Percentiles rank a stretch among this genome's conserved stretches.
Evolutionary conservation across 257 asterid species (phyloP).

Genomic region (Penstemon eatonii): DNA sequence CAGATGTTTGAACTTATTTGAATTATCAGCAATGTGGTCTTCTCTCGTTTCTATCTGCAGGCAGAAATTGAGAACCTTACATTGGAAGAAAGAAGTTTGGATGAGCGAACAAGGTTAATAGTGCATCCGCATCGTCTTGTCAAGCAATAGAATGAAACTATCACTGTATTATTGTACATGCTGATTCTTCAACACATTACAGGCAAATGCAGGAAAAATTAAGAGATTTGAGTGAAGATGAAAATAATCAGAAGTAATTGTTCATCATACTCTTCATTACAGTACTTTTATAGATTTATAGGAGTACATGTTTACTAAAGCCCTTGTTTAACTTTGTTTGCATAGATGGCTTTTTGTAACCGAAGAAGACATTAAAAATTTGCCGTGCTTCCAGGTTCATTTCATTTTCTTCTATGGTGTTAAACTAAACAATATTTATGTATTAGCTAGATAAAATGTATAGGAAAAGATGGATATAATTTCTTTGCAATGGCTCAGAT

Average conservation of each 20-base stretch:
- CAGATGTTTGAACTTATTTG: slow-evolving; percentile 15
- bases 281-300: slow-evolving; percentile 6
- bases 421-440: slow-evolving; percentile 2
- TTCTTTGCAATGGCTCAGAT: slow-evolving; percentile 7
- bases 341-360: slow-evolving; percentile 89
- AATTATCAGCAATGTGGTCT: slow-evolving; percentile 21
- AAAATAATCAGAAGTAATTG: slow-evolving; percentile 63
- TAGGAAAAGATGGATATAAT: neutral
- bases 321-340: slow-evolving; percentile 28
- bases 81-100: slow-evolving; percentile 69
- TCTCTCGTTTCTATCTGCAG: slow-evolving; percentile 49
- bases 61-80: slow-evolving; percentile 81
- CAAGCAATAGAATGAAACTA: slow-evolving; percentile 25
- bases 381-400: slow-evolving; percentile 81
- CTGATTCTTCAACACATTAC: slow-evolving; percentile 41
- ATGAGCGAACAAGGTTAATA: slow-evolving; percentile 65
- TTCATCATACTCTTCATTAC: slow-evolving; percentile 22
- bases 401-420: slow-evolving; percentile 22
- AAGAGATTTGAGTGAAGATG: slow-evolving; percentile 79
- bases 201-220: slow-evolving; percentile 87
- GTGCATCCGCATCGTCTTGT: slow-evolving; percentile 24
- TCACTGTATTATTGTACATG: slow-evolving; percentile 21
- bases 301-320: slow-evolving; percentile 21
- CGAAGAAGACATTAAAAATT: slow-evolving; percentile 79
- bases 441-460: neutral